Percentiles rank a stretch among this genome's conserved stretches.
Conservation (phyloP, 1,284 basidiomycete species). For the Ustilago xerochloae region DNA sequence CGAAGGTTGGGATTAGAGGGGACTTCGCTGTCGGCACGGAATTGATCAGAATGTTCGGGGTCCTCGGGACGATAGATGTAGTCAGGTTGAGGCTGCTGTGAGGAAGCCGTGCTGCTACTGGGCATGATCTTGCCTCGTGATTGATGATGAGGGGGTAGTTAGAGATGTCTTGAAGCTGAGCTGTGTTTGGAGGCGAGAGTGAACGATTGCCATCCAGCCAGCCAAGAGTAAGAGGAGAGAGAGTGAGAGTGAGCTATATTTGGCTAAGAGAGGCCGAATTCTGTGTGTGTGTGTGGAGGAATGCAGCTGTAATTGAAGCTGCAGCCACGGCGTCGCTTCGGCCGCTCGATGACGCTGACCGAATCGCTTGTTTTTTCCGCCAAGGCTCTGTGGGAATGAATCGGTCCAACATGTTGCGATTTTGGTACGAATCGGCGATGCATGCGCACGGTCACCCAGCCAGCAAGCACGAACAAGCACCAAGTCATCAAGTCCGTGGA, state of each 20-base stretch:
- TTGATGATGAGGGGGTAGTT: background rate
- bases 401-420: background rate
- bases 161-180: background rate
- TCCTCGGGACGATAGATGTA: conserved; percentile 55
- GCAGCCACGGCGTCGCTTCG: conserved; percentile 2
- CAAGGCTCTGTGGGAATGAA: background rate
- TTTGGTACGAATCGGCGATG: conserved; percentile 5
- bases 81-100: conserved; percentile 65
- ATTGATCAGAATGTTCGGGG: conserved; percentile 40
- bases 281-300: no score
- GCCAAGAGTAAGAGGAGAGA: background rate
- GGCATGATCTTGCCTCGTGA: conserved; percentile 18
- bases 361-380: conserved; percentile 4
- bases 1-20: conserved; percentile 20
- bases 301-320: conserved; percentile 1
- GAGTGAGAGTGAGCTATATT: conserved; percentile 3
- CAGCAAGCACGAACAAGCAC: no score
- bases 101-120: conserved; percentile 15
- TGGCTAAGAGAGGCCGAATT: conserved; percentile 15
- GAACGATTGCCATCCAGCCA: background rate
- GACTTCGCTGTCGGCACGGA: conserved; percentile 17
- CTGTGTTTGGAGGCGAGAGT: no score
- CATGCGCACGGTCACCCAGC: background rate
- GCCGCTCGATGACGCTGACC: conserved; percentile 31
- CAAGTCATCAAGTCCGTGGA: no score